These are phyloP conservation scores for Isabelozyma gotoi DNA, from an alignment of 805 yeast species.

Conservation along the genomic window DNA sequence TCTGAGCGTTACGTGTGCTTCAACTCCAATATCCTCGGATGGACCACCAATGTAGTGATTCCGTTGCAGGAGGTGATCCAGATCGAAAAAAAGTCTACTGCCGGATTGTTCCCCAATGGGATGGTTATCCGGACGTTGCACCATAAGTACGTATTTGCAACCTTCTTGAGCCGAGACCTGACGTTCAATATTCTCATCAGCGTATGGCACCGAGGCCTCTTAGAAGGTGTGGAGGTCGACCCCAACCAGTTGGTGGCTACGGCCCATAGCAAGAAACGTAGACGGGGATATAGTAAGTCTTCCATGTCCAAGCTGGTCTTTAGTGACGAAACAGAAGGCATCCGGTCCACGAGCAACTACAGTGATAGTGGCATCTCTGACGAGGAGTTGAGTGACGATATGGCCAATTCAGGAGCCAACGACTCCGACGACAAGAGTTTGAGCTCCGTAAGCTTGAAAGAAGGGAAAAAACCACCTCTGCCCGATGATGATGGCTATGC, in stretches of 20 bases:
- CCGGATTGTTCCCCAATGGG: conserved; percentile 69
- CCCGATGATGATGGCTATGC: conserved; percentile 1
- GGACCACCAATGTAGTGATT: conserved; percentile 58
- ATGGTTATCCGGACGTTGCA: conserved; percentile 63
- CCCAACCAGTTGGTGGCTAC: conserved; percentile 8
- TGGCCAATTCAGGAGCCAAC: conserved; percentile 3
- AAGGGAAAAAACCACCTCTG: conserved; percentile 2
- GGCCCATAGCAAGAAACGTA: conserved; percentile 1
- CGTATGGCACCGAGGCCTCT: conserved; percentile 55
- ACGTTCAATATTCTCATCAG: conserved; percentile 51
- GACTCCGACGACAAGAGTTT: conserved; percentile 6
- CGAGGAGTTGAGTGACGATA: conserved; percentile 2
- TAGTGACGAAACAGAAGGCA: conserved; percentile 2
- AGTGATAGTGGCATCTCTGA: conserved; percentile 1
- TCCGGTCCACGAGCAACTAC: not conserved
- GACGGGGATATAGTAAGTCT: conserved; percentile 1
- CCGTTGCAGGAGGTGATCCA: conserved; percentile 63
- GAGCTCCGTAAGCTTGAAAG: conserved; percentile 2
- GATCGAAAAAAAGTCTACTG: conserved; percentile 64
- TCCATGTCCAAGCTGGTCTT: conserved; percentile 5
- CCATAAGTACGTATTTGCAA: conserved; percentile 62
- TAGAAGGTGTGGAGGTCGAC: conserved; percentile 19
- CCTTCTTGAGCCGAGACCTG: conserved; percentile 60
- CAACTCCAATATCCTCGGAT: conserved; percentile 66
- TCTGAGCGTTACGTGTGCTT: conserved; percentile 58